Evolutionary conservation across 2,329 filamentous ascomycete species (phyloP).

Genomic region (Thermothelomyces thermophilus): DNA sequence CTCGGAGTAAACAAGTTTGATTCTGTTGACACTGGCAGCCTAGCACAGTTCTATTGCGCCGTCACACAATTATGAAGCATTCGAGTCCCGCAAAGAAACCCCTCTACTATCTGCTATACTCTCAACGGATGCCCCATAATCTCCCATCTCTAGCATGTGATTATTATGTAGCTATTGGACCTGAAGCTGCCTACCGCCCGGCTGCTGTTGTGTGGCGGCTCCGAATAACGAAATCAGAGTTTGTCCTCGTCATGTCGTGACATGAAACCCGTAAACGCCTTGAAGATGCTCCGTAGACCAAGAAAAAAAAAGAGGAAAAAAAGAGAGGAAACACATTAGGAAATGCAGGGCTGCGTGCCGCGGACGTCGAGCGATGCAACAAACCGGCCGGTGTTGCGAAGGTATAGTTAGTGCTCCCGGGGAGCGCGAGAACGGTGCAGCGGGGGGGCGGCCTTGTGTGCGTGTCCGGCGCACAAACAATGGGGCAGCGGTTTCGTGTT

Average conservation of each 20-base stretch:
- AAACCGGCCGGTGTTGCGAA: background rate
- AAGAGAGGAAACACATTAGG: background rate
- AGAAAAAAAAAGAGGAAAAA: background rate
- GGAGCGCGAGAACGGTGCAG: background rate
- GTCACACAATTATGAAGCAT: background rate
- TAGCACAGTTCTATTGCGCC: background rate
- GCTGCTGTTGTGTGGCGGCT: background rate
- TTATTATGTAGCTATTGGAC: constrained; percentile 12
- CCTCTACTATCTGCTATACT: background rate
- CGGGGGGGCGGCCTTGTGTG: too few relatives aligned
- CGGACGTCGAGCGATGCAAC: background rate
- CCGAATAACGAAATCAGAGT: background rate
- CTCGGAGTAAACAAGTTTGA: too few relatives aligned
- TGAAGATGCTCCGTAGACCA: constrained; percentile 17
- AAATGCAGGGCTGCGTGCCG: constrained; percentile 4
- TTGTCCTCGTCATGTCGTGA: background rate
- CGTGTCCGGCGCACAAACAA: background rate
- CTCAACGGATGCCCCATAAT: constrained; percentile 7
- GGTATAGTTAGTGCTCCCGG: background rate
- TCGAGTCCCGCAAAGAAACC: background rate
- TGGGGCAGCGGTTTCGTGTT: too few relatives aligned
- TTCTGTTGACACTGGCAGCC: too few relatives aligned
- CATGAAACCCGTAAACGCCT: constrained; percentile 9
- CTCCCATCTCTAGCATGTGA: constrained; percentile 6
- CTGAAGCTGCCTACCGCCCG: background rate